Evolutionary conservation across 2,329 filamentous ascomycete genomes (phyloP).

Genomic region (Hawksworthiomyces lignivorus): DNA sequence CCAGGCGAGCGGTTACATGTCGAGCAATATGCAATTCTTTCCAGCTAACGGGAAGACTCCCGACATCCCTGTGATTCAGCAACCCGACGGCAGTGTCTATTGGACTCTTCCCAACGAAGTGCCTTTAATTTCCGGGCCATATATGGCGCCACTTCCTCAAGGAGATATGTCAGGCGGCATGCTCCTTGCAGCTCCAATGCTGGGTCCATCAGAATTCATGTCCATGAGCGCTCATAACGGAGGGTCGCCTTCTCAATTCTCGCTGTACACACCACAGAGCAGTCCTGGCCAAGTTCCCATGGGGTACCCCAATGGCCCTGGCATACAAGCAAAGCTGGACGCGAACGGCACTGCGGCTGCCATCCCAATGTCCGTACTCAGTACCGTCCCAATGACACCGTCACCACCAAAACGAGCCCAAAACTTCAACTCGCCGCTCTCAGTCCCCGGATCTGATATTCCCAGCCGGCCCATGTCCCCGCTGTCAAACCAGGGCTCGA

Average conservation of each 20-base stretch:
- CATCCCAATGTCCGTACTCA: conserved; percentile 17
- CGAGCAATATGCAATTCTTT: too few species aligned
- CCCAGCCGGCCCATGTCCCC: conserved; percentile 31
- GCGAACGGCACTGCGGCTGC: too few species aligned
- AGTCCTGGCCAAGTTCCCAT: conserved; percentile 4
- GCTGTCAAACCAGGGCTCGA: conserved; percentile 21
- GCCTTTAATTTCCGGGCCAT: conserved; percentile 3
- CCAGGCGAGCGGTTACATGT: too few species aligned
- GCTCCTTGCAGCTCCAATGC: neutral
- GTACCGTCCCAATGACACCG: conserved; percentile 21
- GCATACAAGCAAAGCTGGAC: neutral
- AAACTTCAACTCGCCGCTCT: conserved; percentile 38
- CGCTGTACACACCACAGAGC: conserved; percentile 9
- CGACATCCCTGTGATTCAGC: too few species aligned
- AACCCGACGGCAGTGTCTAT: too few species aligned
- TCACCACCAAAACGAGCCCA: conserved; percentile 23
- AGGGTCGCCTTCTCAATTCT: neutral
- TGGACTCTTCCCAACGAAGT: conserved; percentile 5
- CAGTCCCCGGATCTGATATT: conserved; percentile 19
- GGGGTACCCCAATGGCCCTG: conserved; percentile 4
- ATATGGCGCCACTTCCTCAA: conserved; percentile 4
- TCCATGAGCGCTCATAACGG: conserved; percentile 9
- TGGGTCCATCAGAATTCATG: neutral
- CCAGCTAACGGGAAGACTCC: too few species aligned
- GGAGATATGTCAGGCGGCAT: conserved; percentile 1